Evolutionary conservation across 2,329 filamentous ascomycete genomes (phyloP), one percentile per base, ranked within the genome.

Genomic region (Rhynchosporium graminicola): DNA sequence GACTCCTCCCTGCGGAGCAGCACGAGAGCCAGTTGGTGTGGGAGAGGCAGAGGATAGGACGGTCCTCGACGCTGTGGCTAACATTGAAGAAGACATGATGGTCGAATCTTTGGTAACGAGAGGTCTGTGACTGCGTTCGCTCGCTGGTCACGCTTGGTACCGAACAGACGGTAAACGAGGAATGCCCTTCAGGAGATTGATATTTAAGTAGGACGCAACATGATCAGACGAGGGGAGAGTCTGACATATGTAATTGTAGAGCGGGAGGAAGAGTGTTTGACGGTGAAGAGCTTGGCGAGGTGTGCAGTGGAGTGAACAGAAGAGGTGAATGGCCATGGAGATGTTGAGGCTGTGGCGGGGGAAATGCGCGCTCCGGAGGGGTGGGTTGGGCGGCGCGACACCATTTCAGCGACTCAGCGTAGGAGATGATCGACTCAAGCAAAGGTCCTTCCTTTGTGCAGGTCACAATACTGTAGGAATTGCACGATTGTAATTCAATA

Each of bases 1-100:
- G 60, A 90, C 81, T 62, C 87, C 87, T 57, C 81, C 86, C 73
- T 90, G 87, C 71, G 76, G 69, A 20, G 65, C 56, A 15, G 62
- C 70, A 31, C 68, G 69, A 43, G 63, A 40, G 40, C 64, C 43
- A 10, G 68, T 42, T 15, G 67, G 54, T 31, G 68, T 54, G 38
- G 63, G 31, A 42, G 68, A 57, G 10, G 66, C 60, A 56, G 59
- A 43, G 8, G 65, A 60, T 50, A 60, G 38, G 58, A 62, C 62
- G 38, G 40, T 62, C 47, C 48, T 50, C 33, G 60, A 48, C 38
- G 29, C 33, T 20, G 47, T 51, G 10, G 55, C 42, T 13, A 46
- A 12, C 8, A 59, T 12, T 28, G 45, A 46, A 47, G 15, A 45
- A 20, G 47, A 62, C 45, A 46, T 59, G 48, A 48, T 57, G 54